phyloP scores from a whole-genome alignment of 164 flowering plant species.

The Tetrastigma voinierianum region DNA sequence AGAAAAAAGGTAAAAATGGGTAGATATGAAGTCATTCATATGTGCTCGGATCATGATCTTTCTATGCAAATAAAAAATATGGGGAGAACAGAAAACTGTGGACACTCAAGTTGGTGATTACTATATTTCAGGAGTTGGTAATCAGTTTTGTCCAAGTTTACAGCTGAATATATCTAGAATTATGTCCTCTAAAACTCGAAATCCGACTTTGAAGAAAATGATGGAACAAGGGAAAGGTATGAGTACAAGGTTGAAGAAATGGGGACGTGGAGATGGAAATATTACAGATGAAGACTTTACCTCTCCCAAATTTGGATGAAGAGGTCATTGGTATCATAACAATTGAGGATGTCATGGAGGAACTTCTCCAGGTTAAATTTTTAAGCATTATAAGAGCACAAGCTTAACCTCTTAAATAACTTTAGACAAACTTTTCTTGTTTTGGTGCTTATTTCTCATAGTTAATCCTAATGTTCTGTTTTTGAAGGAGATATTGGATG shows the following conservation, averaged over 20 bases:
- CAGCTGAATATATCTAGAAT: conserved; percentile 5
- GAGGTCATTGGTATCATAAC: conserved; percentile 74
- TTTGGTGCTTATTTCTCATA: too few relatives aligned
- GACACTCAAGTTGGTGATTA: background rate
- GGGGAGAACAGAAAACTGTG: background rate
- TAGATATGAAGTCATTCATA: background rate
- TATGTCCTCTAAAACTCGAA: conserved; percentile 8
- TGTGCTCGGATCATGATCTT: background rate
- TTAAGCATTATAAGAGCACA: background rate
- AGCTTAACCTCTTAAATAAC: too few relatives aligned
- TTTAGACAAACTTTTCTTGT: too few relatives aligned
- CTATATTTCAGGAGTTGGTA: conserved; percentile 4
- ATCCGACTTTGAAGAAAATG: conserved; percentile 11
- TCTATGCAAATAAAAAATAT: background rate
- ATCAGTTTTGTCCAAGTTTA: conserved; percentile 6
- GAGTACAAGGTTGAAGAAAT: too few relatives aligned
- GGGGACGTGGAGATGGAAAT: conserved; percentile 1
- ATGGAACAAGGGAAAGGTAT: background rate
- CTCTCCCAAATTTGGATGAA: conserved; percentile 28
- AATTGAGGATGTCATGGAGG: conserved; percentile 72
- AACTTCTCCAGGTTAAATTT: conserved; percentile 41
- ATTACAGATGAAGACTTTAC: conserved; percentile 18
- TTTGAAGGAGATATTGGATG: conserved; percentile 63
- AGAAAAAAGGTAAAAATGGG: conserved; percentile 10
- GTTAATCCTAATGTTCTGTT: conserved; percentile 5